A percentile compares a stretch with the other conserved stretches of the same genome.
phyloP scores from a whole-genome alignment of 2,329 filamentous ascomycete genomes.

The Xylariaceae sp. region DNA sequence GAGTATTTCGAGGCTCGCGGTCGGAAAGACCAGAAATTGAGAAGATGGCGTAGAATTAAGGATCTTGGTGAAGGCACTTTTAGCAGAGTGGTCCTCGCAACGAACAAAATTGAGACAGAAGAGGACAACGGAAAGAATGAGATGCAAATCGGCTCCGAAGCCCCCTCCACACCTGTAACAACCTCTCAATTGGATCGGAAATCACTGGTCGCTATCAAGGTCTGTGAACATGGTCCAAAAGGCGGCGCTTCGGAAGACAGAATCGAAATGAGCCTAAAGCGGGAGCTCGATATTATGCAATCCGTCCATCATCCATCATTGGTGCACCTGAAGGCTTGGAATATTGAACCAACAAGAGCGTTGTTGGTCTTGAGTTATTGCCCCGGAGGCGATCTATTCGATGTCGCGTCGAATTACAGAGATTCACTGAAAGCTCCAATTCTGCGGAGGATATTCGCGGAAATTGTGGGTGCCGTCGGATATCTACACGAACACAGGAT shows the following conservation, averaged over 20 bases:
- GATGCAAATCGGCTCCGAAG: slow-evolving; percentile 44
- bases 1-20: slow-evolving; percentile 76
- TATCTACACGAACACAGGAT: slow-evolving; percentile 88
- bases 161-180: slow-evolving; percentile 42
- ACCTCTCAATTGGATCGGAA: slow-evolving; percentile 64
- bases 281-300: slow-evolving; percentile 93
- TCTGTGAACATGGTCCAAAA: slow-evolving; percentile 92
- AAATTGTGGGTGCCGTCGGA: slow-evolving; percentile 82
- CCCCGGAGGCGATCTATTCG: slow-evolving; percentile 92
- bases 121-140: slow-evolving; percentile 52
- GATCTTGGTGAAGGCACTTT: slow-evolving; percentile 92
- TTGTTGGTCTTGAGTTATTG: slow-evolving; percentile 91
- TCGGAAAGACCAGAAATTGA: slow-evolving; percentile 71
- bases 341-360: slow-evolving; percentile 80
- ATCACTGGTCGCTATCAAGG: slow-evolving; percentile 90
- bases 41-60: slow-evolving; percentile 80
- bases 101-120: slow-evolving; percentile 69
- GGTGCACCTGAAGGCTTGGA: slow-evolving; percentile 91
- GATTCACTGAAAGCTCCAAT: slow-evolving; percentile 71
- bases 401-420: slow-evolving; percentile 78
- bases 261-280: slow-evolving; percentile 90
- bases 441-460: slow-evolving; percentile 85
- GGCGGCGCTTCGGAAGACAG: slow-evolving; percentile 93
- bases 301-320: slow-evolving; percentile 87
- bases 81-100: slow-evolving; percentile 90